Percentiles rank a stretch among this genome's conserved stretches.
Conservation (phyloP, 345 rosid species). For the Eucalyptus erythrocorys region DNA sequence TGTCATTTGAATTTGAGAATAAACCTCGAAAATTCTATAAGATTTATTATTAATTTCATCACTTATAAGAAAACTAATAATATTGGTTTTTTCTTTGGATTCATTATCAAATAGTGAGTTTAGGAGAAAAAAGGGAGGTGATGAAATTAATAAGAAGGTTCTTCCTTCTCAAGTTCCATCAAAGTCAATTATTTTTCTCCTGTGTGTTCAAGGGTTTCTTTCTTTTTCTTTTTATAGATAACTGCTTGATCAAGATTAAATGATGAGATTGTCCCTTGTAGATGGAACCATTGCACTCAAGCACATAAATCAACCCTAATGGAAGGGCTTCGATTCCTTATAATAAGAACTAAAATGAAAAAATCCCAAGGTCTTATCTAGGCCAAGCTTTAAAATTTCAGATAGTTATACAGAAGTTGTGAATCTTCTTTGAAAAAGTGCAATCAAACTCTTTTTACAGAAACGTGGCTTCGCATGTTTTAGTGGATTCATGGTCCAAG, state of each 20-base stretch:
- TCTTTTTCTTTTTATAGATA: neutral
- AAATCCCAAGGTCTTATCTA: fast-evolving
- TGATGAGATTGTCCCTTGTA: neutral
- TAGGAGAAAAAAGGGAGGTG: neutral
- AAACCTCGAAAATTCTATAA: neutral
- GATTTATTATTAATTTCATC: neutral
- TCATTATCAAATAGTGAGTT: neutral
- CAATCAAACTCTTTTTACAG: neutral
- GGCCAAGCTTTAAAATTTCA: too few species aligned
- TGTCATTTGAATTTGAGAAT: fast-evolving
- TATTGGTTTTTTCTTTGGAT: neutral
- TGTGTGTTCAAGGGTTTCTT: neutral
- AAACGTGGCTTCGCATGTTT: neutral
- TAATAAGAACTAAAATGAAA: neutral
- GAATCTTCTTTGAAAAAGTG: neutral
- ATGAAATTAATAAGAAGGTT: neutral
- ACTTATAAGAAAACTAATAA: neutral
- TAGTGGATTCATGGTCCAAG: neutral
- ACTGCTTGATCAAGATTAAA: neutral
- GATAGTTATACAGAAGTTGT: too few species aligned
- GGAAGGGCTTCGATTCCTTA: neutral
- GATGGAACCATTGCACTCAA: neutral
- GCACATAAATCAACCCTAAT: neutral
- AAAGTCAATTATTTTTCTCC: neutral
- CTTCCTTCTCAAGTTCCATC: neutral